phyloP scores from a whole-genome alignment of 345 rosid species.

The Bruguiera parviflora region DNA sequence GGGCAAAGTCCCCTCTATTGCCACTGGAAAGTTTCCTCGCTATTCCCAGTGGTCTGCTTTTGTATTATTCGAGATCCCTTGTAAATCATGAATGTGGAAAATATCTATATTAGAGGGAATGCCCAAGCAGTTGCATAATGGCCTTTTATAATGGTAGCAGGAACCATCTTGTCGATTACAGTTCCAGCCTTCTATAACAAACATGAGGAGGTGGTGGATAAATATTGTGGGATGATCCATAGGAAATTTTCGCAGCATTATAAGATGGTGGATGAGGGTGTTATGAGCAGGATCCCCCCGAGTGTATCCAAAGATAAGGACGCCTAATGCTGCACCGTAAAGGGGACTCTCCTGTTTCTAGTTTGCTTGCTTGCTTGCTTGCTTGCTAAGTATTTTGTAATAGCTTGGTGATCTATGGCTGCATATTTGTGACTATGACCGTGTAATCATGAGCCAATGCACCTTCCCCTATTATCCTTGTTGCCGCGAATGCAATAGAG shows the following conservation, averaged over 20 bases:
- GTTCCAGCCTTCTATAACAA: constrained; percentile 79
- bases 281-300: constrained; percentile 62
- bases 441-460: no score
- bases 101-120: background rate
- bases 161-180: constrained; percentile 69
- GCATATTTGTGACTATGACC: no score
- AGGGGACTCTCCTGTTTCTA: no score
- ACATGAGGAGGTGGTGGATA: constrained; percentile 60
- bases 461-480: no score
- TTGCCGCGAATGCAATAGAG: no score
- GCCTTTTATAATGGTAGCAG: constrained; percentile 39
- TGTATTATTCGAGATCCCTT: background rate
- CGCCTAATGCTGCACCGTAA: constrained; percentile 21
- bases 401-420: no score
- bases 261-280: constrained; percentile 74
- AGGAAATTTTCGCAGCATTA: constrained; percentile 59
- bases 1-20: background rate
- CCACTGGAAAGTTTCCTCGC: background rate
- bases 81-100: background rate
- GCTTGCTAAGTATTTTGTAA: no score
- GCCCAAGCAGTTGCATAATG: constrained; percentile 5
- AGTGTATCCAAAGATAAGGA: constrained; percentile 64
- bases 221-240: constrained; percentile 65
- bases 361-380: no score
- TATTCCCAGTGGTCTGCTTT: background rate